Evolutionary conservation across 345 rosid species (phyloP), one percentile per base, ranked within the genome.

Genomic region (Cardamine resedifolia): DNA sequence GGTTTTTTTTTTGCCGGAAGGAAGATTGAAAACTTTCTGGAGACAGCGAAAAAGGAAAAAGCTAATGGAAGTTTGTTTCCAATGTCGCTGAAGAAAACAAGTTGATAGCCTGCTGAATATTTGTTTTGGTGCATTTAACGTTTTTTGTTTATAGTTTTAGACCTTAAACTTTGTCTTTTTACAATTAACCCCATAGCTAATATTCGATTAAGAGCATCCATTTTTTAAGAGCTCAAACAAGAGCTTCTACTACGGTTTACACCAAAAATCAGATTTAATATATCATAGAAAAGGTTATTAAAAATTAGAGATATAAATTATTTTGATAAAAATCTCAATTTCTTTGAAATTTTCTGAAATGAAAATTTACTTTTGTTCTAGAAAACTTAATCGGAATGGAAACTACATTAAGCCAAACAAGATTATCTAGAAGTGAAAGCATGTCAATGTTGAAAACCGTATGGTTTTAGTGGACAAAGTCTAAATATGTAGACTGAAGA

Each of bases 1-100:
- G 14, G 15, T 7, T 6, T 5, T 58, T 31, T 9, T 58, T 50
- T n/a, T n/a, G n/a, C n/a, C 27, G 9, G 44, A 28, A 38, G 48
- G 21, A 33, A 70, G 63, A 39, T 57, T 58, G 72, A 77, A 64
- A 23, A 0, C 16, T 77, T 52, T 43, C 24, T 16, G 76, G 24
- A 49, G 55, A 58, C 68, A 64, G 71, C 70, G 0, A 24, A 34
- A 61, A 59, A 59, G 4, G 49, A 21, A 41, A 68, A 38, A 58
- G 44, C 51, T 36, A 49, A 20, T 20, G 59, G 52, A 50, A 59
- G 10, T 34, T 34, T 38, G 68, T 59, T 68, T 66, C 53, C n/a
- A 34, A 59, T 27, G 53, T 23, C 38, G 73, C 56, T 43, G 69
- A 68, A 68, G 79, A 66, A 74, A 69, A 63, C 20, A 71, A 50